Conservation (phyloP, 1,139 yeast species). For the Debaryomyces nepalensis region DNA sequence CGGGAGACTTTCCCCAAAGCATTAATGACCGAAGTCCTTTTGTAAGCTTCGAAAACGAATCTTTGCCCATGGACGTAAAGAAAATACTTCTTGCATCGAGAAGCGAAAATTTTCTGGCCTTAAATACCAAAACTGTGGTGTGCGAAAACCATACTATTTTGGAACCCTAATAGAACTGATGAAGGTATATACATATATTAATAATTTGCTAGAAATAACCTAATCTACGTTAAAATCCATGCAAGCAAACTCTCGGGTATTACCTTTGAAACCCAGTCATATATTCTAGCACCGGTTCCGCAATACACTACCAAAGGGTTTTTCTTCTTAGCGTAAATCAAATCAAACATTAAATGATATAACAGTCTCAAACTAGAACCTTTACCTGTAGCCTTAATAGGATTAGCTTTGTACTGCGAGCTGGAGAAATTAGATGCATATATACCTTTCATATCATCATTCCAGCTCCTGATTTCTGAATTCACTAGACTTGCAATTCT, state of each 20-base stretch:
- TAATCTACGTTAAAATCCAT: conserved; percentile 22
- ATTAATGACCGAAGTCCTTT: conserved; percentile 44
- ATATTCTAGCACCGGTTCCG: conserved; percentile 55
- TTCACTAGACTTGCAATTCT: conserved; percentile 38
- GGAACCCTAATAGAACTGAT: conserved; percentile 5
- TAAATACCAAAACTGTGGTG: conserved; percentile 3
- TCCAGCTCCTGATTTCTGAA: conserved; percentile 50
- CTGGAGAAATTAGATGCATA: conserved; percentile 42
- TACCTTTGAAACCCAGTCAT: conserved; percentile 39
- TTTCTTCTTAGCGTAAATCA: conserved; percentile 39
- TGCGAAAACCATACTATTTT: conserved; percentile 12
- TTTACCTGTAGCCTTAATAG: conserved; percentile 39
- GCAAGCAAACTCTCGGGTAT: conserved; percentile 41
- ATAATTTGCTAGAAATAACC: background rate
- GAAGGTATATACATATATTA: background rate
- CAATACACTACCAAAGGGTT: conserved; percentile 47
- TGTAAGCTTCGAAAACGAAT: conserved; percentile 86
- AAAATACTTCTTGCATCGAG: conserved; percentile 21
- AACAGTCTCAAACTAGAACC: conserved; percentile 52
- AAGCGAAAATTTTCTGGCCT: conserved; percentile 12
- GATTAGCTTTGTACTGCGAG: conserved; percentile 38
- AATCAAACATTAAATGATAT: conserved; percentile 59
- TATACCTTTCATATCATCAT: conserved; percentile 38
- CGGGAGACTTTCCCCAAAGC: conserved; percentile 99
- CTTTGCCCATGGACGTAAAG: conserved; percentile 67